These are phyloP conservation scores for Globisporangium camurandrum DNA, from an alignment of 352 stramenopile genomes.

Conservation along the genomic window DNA sequence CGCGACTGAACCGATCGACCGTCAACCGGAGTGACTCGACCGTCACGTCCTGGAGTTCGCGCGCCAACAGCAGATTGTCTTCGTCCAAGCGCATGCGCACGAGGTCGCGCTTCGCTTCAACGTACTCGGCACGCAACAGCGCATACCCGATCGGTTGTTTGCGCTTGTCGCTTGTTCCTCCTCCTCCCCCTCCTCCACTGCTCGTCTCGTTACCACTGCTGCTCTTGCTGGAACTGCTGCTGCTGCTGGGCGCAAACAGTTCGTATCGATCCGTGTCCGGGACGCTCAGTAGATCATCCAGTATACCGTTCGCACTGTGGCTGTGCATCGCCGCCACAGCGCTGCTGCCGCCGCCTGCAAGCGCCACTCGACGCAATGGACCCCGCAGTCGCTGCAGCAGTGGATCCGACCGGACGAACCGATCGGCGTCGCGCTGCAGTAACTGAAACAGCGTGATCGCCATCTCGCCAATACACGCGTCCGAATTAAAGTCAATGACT, in stretches of 20 bases:
- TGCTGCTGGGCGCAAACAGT: conserved; percentile 20
- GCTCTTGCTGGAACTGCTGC: conserved; percentile 23
- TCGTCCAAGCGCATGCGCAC: conserved; percentile 50
- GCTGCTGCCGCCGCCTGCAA: conserved; percentile 25
- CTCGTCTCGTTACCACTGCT: no score
- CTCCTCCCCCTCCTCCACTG: no score
- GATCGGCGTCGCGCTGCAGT: conserved; percentile 63
- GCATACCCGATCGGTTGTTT: conserved; percentile 49
- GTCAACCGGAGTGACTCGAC: conserved; percentile 71
- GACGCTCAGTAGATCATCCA: conserved; percentile 18
- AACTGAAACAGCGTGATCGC: conserved; percentile 72
- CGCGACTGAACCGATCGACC: conserved; percentile 63
- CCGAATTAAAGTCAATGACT: conserved; percentile 79
- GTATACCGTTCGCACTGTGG: neutral
- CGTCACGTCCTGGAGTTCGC: conserved; percentile 73
- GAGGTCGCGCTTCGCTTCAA: conserved; percentile 66
- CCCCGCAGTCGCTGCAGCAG: conserved; percentile 35
- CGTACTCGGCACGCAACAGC: conserved; percentile 54
- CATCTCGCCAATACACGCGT: conserved; percentile 62
- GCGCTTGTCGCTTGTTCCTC: no score
- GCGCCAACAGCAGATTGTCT: conserved; percentile 39
- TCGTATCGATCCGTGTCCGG: conserved; percentile 41
- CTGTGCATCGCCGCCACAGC: conserved; percentile 11
- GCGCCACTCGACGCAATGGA: conserved; percentile 33
- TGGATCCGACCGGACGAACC: conserved; percentile 45